Evolutionary conservation across 1,284 basidiomycete species (phyloP).

Genomic region (Vanrija pseudolonga): DNA sequence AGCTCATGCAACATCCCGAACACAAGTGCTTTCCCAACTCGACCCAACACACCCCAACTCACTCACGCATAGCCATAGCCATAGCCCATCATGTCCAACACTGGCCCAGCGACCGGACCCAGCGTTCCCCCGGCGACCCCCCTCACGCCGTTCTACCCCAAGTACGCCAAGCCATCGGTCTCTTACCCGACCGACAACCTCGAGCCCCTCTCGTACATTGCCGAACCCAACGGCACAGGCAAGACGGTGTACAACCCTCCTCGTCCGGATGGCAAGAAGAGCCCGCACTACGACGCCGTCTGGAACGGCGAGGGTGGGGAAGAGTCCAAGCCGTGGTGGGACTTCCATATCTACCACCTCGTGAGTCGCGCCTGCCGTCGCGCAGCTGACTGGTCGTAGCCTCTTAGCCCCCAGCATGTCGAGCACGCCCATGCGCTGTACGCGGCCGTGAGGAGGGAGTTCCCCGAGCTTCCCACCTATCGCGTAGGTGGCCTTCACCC

Average conservation of each 20-base stretch:
- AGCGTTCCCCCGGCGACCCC: neutral
- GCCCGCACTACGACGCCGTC: constrained; percentile 16
- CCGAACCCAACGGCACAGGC: constrained; percentile 55
- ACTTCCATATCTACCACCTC: constrained; percentile 23
- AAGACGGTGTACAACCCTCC: constrained; percentile 53
- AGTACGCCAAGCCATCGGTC: constrained; percentile 1
- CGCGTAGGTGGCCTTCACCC: constrained; percentile 7
- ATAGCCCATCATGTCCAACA: too few species aligned
- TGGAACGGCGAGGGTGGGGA: constrained; percentile 3
- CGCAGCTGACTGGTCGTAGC: constrained; percentile 32
- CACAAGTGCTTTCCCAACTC: too few species aligned
- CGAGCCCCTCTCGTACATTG: constrained; percentile 50
- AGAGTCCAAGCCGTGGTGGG: constrained; percentile 13
- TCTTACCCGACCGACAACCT: constrained; percentile 7
- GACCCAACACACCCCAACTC: too few species aligned
- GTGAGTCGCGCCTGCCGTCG: constrained; percentile 51
- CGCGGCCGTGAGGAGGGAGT: constrained; percentile 20
- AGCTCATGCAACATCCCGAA: too few species aligned
- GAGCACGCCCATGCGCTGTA: constrained; percentile 19
- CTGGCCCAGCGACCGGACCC: too few species aligned
- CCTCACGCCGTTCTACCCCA: constrained; percentile 4
- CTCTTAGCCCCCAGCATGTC: constrained; percentile 17
- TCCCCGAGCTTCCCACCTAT: constrained; percentile 19
- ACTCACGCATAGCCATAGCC: too few species aligned
- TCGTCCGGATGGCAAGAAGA: constrained; percentile 13